Conservation (phyloP, 1,284 basidiomycete species). For the Ustilago nuda region DNA sequence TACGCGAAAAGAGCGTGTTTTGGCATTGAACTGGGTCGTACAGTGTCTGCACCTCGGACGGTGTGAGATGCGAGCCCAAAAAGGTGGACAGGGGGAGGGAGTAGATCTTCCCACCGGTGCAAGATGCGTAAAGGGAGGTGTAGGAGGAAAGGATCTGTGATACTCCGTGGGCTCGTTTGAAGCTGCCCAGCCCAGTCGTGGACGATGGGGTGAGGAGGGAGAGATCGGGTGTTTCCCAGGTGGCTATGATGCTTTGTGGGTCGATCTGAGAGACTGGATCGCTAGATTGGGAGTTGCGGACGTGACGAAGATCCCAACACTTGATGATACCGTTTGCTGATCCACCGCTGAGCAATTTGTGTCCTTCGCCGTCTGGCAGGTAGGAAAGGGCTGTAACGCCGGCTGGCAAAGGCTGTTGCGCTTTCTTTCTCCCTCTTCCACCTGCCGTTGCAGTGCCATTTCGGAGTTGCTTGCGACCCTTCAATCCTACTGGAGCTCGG, state of each 20-base stretch:
- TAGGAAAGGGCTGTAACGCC: conserved; percentile 62
- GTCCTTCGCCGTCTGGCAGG: conserved; percentile 43
- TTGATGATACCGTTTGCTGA: conserved; percentile 63
- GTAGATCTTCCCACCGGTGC: conserved; percentile 64
- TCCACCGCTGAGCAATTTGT: conserved; percentile 57
- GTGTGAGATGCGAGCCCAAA: conserved; percentile 17
- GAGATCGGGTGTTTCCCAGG: conserved; percentile 41
- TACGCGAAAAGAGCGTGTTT: conserved; percentile 65
- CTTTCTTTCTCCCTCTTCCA: conserved; percentile 16
- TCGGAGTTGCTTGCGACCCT: conserved; percentile 15
- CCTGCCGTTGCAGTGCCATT: neutral
- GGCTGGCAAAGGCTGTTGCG: conserved; percentile 18
- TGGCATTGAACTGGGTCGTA: conserved; percentile 58
- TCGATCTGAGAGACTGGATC: conserved; percentile 18
- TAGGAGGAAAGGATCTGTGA: conserved; percentile 56
- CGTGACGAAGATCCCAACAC: conserved; percentile 64
- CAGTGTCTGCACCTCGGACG: conserved; percentile 31
- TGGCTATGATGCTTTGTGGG: neutral
- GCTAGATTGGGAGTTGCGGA: conserved; percentile 12
- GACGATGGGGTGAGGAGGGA: conserved; percentile 28
- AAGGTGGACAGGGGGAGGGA: conserved; percentile 36
- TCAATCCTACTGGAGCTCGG: neutral
- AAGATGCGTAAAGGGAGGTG: conserved; percentile 54
- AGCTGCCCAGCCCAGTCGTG: conserved; percentile 6
- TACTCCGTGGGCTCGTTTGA: conserved; percentile 60